These are phyloP conservation scores for Zizania latifolia DNA, from an alignment of 176 grass and related monocot species.

Conservation along the genomic window DNA sequence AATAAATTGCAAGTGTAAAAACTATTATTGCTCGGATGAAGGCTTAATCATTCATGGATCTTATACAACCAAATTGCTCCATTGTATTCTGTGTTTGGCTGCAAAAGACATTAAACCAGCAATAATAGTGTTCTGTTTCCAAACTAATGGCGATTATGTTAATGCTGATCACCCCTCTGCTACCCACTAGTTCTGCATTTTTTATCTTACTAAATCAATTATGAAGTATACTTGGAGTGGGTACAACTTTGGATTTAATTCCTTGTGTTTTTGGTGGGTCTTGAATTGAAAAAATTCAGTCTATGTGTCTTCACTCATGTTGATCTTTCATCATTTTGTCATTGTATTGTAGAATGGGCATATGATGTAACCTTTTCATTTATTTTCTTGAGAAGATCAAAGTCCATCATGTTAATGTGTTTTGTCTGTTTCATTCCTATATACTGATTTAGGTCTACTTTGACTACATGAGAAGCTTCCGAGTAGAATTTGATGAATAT, in stretches of 20 bases:
- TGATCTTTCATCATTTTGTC: neutral
- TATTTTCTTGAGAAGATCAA: neutral
- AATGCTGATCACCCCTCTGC: neutral
- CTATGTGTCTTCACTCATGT: neutral
- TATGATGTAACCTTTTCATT: neutral
- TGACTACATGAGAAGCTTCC: constrained; percentile 96
- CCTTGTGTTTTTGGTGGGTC: neutral
- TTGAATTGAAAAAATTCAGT: neutral
- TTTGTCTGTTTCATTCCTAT: neutral
- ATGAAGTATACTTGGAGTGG: neutral
- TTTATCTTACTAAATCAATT: neutral
- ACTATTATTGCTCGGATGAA: neutral
- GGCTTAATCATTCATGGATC: neutral
- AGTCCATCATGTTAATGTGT: neutral
- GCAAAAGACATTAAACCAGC: neutral
- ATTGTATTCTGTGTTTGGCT: neutral
- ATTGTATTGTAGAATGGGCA: neutral
- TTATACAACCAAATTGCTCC: neutral
- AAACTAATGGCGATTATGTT: neutral
- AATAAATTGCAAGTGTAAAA: neutral
- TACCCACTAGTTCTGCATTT: neutral
- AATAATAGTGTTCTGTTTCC: neutral
- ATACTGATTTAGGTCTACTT: constrained; percentile 68
- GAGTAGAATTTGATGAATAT: constrained; percentile 76
- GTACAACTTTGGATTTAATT: neutral